phyloP scores from a whole-genome alignment of 139 green algal species.

The Chlorella vulgaris region DNA sequence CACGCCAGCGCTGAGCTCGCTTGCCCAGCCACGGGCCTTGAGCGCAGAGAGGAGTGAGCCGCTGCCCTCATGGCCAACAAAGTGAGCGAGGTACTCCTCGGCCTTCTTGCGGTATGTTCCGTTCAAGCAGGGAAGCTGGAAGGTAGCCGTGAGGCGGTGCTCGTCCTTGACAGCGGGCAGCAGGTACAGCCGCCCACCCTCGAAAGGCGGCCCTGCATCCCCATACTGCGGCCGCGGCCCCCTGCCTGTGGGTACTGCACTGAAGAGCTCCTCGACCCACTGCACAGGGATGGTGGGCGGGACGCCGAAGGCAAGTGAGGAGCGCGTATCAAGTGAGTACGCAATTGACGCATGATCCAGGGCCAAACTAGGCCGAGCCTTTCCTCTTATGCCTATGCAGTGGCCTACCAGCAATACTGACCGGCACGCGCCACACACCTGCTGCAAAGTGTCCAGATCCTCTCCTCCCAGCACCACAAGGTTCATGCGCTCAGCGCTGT shows the following conservation, averaged over 20 bases:
- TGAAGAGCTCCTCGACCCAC: constrained; percentile 75
- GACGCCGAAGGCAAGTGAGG: no score
- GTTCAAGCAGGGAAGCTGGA: constrained; percentile 81
- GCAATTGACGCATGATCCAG: no score
- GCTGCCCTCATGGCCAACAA: constrained; percentile 92
- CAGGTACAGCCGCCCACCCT: constrained; percentile 67
- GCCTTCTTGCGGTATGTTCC: constrained; percentile 72
- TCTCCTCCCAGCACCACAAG: constrained; percentile 94
- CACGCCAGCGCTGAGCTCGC: constrained; percentile 85
- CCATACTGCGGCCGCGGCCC: constrained; percentile 53
- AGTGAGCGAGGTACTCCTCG: constrained; percentile 90
- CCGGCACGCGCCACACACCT: not conserved
- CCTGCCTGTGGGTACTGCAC: constrained; percentile 46
- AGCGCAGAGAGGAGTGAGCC: constrained; percentile 84
- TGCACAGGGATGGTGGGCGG: not conserved
- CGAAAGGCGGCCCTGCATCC: constrained; percentile 52
- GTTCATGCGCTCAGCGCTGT: constrained; percentile 90
- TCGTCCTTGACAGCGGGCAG: constrained; percentile 81
- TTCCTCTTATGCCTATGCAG: no score
- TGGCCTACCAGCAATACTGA: no score
- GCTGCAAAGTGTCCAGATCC: constrained; percentile 76
- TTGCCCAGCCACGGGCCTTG: constrained; percentile 84
- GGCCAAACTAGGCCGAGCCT: no score
- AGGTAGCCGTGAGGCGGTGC: constrained; percentile 80
- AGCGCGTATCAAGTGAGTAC: no score